Base-by-base conservation (phyloP, 2,329 filamentous ascomycete genomes). In the Colletotrichum spinosum region DNA sequence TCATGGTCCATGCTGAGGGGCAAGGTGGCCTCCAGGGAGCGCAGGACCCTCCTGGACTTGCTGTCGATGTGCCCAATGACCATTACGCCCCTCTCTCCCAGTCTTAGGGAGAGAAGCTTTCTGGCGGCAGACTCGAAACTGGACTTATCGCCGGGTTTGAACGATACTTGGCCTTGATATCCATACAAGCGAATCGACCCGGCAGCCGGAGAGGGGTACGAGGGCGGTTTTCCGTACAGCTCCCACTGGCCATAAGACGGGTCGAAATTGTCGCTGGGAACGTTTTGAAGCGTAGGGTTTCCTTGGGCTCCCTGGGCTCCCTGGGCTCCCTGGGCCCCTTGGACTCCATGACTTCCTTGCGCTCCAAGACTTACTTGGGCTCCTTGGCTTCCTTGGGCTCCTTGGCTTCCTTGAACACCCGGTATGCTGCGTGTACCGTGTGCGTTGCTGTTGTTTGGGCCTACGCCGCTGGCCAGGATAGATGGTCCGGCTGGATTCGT, bases 81-180 rank as follows among this genome's bases (percentile, higher is more conserved):
- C 12, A 67, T 34, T 9, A 55, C 64, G 45, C 64, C 46, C 2
- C 49, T 41, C 5, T 66, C 58, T 6, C 15, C 8, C 25, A 10
- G n/a, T 8, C 56, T 61, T 10, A 72, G 48, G 9, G 68, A 69
- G 3, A 77, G 66, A 6, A 77, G 58, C 11, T 69, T 68, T 10
- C 70, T 63, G 6, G 72, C 55, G 5, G 74, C 75, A 1, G 9
- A 25, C 2, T 69, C 41, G 38, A 70, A 73, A 1, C 72, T 52
- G 45, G 63, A 69, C 33, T 57, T 11, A 12, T 74, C 65, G 25
- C 49, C 35, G 4, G 70, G 67, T 12, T 69, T 49, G 6, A 76
- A 70, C 5, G 70, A 69, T 2, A 77, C 59, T 4, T 55, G 59
- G 9, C 76, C 88, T 2, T 75, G 71, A 49, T 61, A 68, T 1